These are phyloP conservation scores for Lecanoromycetidae sp. DNA, from an alignment of 2,329 filamentous ascomycete species.

Conservation along the genomic window DNA sequence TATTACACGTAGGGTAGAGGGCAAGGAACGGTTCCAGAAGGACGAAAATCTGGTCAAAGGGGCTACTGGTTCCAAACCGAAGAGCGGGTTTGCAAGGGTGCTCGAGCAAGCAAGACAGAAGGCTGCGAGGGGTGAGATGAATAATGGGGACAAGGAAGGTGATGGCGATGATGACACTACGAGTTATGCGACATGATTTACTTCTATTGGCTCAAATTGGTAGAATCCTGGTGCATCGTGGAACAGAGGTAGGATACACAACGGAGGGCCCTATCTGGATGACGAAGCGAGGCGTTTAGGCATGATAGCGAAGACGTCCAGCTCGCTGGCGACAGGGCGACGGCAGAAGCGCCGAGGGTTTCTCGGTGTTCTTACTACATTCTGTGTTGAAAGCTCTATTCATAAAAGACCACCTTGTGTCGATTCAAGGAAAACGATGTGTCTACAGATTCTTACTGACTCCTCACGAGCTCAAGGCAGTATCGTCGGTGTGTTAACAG, in stretches of 20 bases:
- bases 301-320: neutral
- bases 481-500: too few relatives aligned
- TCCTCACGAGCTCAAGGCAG: too few relatives aligned
- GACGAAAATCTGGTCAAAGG: constrained; percentile 21
- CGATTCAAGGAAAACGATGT: neutral
- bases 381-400: neutral
- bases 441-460: neutral
- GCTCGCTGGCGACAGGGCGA: neutral
- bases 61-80: constrained; percentile 13
- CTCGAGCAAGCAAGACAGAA: constrained; percentile 23
- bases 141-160: constrained; percentile 13
- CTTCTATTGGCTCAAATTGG: neutral
- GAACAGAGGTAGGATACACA: neutral
- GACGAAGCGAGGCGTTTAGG: constrained; percentile 11
- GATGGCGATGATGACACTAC: constrained; percentile 16
- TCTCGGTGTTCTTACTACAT: neutral
- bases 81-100: constrained; percentile 22
- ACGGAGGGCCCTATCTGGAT: neutral
- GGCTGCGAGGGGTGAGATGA: constrained; percentile 14
- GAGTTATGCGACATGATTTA: constrained; percentile 12
- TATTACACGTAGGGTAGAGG: constrained; percentile 40
- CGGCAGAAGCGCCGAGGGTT: neutral
- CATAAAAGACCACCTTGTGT: neutral
- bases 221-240: neutral
- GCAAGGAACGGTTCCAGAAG: constrained; percentile 23